Evolutionary conservation across 768 basidiomycete genomes (phyloP).

Genomic region (Leccinum pellstonianum): DNA sequence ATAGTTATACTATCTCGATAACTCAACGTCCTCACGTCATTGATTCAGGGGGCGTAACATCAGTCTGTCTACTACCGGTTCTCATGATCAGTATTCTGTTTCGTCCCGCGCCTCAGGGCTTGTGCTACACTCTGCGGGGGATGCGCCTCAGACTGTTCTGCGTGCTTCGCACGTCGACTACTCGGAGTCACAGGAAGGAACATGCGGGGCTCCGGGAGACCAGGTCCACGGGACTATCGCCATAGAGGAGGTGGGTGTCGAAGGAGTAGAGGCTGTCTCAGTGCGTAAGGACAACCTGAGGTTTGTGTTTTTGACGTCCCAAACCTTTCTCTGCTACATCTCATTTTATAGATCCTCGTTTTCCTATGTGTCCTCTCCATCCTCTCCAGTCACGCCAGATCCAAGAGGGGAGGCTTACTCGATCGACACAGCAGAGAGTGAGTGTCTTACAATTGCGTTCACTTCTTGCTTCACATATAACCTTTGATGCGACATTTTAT

Average conservation of each 20-base stretch:
- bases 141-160: background rate
- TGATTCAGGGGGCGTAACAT: slow-evolving; percentile 1
- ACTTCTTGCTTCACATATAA: background rate
- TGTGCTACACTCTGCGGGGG: background rate
- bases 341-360: slow-evolving; percentile 2
- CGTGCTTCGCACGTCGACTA: background rate
- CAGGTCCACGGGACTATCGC: background rate
- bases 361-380: background rate
- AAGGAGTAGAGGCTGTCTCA: background rate
- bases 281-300: background rate
- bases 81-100: background rate
- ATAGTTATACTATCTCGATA: background rate
- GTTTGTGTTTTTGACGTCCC: background rate
- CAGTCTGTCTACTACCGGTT: too few species aligned
- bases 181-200: background rate
- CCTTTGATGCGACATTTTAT: background rate
- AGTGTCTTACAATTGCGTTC: background rate
- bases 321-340: background rate
- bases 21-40: background rate
- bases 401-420: background rate
- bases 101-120: background rate
- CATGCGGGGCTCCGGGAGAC: background rate
- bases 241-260: background rate
- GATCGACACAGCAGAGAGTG: background rate
- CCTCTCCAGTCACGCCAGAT: background rate